These are phyloP conservation scores for Lepiota brunneoincarnata DNA, from an alignment of 768 basidiomycete genomes.

Conservation along the genomic window DNA sequence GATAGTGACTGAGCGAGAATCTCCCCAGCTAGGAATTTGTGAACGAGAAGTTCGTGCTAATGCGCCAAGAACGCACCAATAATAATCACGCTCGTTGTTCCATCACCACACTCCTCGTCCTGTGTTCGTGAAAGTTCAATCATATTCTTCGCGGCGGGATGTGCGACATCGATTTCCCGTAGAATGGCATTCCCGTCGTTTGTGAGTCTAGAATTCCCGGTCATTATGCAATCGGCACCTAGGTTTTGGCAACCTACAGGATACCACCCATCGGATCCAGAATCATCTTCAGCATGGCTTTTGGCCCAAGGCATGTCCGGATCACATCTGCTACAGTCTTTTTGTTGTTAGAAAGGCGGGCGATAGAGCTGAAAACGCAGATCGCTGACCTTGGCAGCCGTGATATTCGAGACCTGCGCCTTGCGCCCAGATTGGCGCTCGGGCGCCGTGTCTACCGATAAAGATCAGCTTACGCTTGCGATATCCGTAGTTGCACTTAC, in stretches of 20 bases:
- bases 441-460: slow-evolving; percentile 76
- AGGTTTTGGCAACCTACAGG: slow-evolving; percentile 50
- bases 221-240: slow-evolving; percentile 1
- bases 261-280: slow-evolving; percentile 99
- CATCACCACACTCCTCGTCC: slow-evolving; percentile 98
- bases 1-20: slow-evolving; percentile 94
- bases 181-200: slow-evolving; percentile 99
- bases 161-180: slow-evolving; percentile 97
- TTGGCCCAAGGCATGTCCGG: slow-evolving; percentile 93
- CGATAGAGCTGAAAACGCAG: not conserved
- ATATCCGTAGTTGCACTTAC: slow-evolving; percentile 34
- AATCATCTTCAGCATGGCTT: slow-evolving; percentile 99
- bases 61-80: slow-evolving; percentile 55
- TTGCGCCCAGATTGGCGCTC: slow-evolving; percentile 93
- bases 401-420: slow-evolving; percentile 96
- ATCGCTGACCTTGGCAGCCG: slow-evolving; percentile 84
- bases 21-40: slow-evolving; percentile 65
- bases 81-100: slow-evolving; percentile 97
- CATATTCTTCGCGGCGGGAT: slow-evolving; percentile 99
- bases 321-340: slow-evolving; percentile 98
- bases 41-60: not conserved
- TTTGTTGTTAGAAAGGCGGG: slow-evolving; percentile 8
- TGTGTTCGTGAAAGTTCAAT: slow-evolving; percentile 97
- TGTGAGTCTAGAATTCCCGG: slow-evolving; percentile 53
- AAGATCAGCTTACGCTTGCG: not conserved